Conservation (phyloP, 345 rosid species). For the Geranium rotundifolium region DNA sequence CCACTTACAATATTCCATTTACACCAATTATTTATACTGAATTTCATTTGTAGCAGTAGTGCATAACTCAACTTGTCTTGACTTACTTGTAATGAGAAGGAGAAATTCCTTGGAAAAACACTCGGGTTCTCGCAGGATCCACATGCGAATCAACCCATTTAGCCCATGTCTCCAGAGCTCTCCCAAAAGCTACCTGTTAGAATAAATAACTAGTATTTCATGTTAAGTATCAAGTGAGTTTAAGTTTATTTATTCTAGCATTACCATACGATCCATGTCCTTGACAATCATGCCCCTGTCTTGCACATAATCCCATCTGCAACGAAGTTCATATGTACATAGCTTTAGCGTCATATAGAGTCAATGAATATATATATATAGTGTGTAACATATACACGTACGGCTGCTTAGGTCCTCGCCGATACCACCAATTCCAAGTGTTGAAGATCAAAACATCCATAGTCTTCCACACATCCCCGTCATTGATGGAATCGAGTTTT, state of each 20-base stretch:
- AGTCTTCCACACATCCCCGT: constrained; percentile 37
- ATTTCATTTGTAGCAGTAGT: too few relatives aligned
- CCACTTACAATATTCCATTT: constrained; percentile 22
- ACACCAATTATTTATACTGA: too few relatives aligned
- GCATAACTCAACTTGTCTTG: neutral
- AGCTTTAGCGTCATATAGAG: too few relatives aligned
- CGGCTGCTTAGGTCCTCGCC: constrained; percentile 45
- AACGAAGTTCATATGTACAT: constrained; percentile 2
- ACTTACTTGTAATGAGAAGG: constrained; percentile 8
- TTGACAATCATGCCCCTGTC: constrained; percentile 27
- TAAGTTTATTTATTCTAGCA: too few relatives aligned
- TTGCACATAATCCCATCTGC: constrained; percentile 79
- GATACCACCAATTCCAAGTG: constrained; percentile 71
- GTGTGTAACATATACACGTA: too few relatives aligned
- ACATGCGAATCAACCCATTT: constrained; percentile 8
- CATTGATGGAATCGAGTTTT: constrained; percentile 42
- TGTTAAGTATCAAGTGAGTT: too few relatives aligned
- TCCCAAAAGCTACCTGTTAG: too few relatives aligned
- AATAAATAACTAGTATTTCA: too few relatives aligned
- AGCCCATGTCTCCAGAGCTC: too few relatives aligned
- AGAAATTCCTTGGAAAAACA: constrained; percentile 8
- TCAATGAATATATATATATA: too few relatives aligned
- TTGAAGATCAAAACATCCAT: constrained; percentile 50
- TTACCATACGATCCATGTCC: constrained; percentile 77
- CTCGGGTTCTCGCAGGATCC: constrained; percentile 5